Evolutionary conservation across 371 early-diverging fungal species (phyloP).

Genomic region (Mortierella sp.): DNA sequence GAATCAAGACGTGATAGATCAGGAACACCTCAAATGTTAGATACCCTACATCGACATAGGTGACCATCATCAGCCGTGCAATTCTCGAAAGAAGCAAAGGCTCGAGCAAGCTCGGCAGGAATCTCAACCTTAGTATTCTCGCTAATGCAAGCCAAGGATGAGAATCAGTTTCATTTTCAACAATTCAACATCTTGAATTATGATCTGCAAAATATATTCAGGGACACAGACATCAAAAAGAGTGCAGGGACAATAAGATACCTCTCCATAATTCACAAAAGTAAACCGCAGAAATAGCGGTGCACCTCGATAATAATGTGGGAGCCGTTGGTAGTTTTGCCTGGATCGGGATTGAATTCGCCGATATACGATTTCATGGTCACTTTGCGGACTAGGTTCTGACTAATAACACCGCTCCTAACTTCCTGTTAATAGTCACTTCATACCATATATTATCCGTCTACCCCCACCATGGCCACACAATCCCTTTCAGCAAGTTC

Average conservation of each 20-base stretch:
- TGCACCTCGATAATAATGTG: no score
- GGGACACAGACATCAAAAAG: neutral
- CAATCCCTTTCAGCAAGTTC: conserved; percentile 43
- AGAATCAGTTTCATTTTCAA: neutral
- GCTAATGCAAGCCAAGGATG: neutral
- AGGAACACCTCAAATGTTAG: neutral
- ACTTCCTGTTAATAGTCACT: neutral
- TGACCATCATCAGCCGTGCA: neutral
- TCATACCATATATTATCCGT: neutral
- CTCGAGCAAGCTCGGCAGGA: neutral
- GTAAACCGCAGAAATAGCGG: no score
- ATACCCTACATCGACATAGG: neutral
- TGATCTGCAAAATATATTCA: neutral
- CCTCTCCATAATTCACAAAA: no score
- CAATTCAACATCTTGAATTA: neutral
- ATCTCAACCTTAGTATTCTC: neutral
- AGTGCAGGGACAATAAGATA: neutral
- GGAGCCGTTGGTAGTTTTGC: no score
- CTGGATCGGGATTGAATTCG: no score
- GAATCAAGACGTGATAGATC: neutral
- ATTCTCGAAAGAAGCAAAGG: neutral
- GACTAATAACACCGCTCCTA: neutral
- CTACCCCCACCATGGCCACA: conserved; percentile 41
- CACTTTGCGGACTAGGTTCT: neutral
- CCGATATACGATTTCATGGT: neutral